Evolutionary conservation across 179 eudicot genomes (phyloP), one percentile per base, ranked within the genome.

Genomic region (Beta corolliflora): DNA sequence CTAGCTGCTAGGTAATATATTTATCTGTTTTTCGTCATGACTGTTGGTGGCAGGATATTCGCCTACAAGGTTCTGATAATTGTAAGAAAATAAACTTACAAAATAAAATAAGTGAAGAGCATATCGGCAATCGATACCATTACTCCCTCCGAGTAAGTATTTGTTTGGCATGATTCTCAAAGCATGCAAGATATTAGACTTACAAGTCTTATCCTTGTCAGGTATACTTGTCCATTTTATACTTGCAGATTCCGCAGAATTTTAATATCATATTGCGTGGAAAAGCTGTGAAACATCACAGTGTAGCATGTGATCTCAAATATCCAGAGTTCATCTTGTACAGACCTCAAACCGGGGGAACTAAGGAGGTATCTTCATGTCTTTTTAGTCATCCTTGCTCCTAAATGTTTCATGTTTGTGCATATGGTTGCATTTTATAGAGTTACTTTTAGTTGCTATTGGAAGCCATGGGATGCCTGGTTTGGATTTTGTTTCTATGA

Each of bases 131-230:
- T 29, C 31, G 44, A 60, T 90, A 88, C 31, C 91, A 84, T n/a
- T 86, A 85, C 87, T 94, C 98, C 73, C 95, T 94, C 54, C 92
- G 95, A 74, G 98, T 94, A 91, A 89, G 96, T 89, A 66, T 67
- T 72, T 70, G 18, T 45, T 80, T 77, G 29, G 46, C 66, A 71
- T 71, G 66, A 58, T 68, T 44, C n/a, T 75, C 48, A 7, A 73
- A 53, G 65, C 25, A 69, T n/a, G 45, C 70, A 18, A 74, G 29
- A 7, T 53, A 53, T 29, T 12, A 41, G 45, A 21, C 45, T 45
- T 13, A 68, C 25, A 13, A n/a, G 29, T 14, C 23, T 53, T 55
- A 48, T 64, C 81, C 13, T 79, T 76, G 10, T 77, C 81, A 82
- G 84, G 58, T 87, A 66, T 93, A 93, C 84, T 86, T 91, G 85